A percentile compares a stretch with the other conserved stretches of the same genome.
These are phyloP conservation scores for Triangularia setosa DNA, from an alignment of 2,329 filamentous ascomycete species.

Conservation along the genomic window DNA sequence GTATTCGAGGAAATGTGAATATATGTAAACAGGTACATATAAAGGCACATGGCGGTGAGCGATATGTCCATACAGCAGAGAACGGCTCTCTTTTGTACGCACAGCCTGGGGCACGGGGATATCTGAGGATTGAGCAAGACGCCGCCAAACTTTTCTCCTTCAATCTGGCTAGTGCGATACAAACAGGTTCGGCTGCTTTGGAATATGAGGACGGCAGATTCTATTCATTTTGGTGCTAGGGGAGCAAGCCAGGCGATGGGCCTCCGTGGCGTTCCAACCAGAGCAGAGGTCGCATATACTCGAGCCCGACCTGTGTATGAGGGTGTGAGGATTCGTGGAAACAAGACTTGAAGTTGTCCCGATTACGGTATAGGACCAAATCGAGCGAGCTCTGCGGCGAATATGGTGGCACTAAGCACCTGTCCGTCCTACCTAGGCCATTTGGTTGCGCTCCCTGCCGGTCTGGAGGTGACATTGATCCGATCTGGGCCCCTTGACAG, in stretches of 20 bases:
- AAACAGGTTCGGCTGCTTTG: not conserved
- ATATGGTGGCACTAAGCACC: conserved; percentile 1
- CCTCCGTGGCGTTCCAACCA: not conserved
- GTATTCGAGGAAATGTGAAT: not conserved
- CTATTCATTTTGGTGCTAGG: not conserved
- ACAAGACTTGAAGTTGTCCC: not conserved
- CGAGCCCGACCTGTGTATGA: no score
- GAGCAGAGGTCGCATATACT: not conserved
- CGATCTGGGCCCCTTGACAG: not conserved
- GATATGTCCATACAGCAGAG: not conserved
- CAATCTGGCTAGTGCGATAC: not conserved
- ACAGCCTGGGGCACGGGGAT: not conserved
- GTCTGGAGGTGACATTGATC: not conserved
- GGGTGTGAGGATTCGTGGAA: not conserved
- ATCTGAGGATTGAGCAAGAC: not conserved
- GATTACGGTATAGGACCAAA: conserved; percentile 4
- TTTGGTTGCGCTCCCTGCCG: not conserved
- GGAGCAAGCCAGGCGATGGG: not conserved
- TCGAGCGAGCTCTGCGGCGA: conserved; percentile 13
- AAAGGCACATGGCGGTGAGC: conserved; percentile 11
- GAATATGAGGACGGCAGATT: not conserved
- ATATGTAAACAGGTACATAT: not conserved
- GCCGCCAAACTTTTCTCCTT: not conserved
- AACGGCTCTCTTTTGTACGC: not conserved
- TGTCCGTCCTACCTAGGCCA: not conserved